Percentiles rank a stretch among this genome's conserved stretches.
These are phyloP conservation scores for Leptographium radiaticola DNA, from an alignment of 2,329 filamentous ascomycete species.

Conservation along the genomic window DNA sequence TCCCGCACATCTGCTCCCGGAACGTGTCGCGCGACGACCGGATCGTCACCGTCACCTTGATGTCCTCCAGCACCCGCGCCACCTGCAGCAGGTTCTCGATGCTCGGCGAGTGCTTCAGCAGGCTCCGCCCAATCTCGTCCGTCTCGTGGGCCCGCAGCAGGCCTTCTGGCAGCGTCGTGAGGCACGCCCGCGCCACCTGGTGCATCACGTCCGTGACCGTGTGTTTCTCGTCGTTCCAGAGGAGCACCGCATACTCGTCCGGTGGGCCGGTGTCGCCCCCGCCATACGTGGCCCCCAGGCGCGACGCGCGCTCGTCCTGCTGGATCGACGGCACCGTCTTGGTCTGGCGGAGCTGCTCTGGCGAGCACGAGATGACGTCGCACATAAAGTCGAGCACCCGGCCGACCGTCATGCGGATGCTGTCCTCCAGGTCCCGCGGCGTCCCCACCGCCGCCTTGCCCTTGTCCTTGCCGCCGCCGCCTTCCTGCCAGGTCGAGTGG, in stretches of 20 bases:
- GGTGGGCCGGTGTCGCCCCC: conserved; percentile 50
- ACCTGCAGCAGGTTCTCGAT: conserved; percentile 62
- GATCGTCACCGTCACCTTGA: conserved; percentile 91
- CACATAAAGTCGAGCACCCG: conserved; percentile 87
- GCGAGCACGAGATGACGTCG: conserved; percentile 94
- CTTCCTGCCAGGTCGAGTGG: conserved; percentile 51
- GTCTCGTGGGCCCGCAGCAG: conserved; percentile 71
- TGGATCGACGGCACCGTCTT: conserved; percentile 74
- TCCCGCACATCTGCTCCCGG: conserved; percentile 96
- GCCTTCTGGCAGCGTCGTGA: conserved; percentile 55
- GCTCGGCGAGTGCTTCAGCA: conserved; percentile 64
- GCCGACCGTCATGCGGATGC: conserved; percentile 75
- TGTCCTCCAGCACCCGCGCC: conserved; percentile 80
- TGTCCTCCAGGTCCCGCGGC: conserved; percentile 61
- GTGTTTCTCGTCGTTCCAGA: conserved; percentile 99
- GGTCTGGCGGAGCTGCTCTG: conserved; percentile 77
- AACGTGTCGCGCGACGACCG: conserved; percentile 90
- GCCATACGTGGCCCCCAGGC: conserved; percentile 66
- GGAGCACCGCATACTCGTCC: conserved; percentile 67
- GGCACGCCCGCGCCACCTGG: conserved; percentile 82
- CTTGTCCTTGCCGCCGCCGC: conserved; percentile 41
- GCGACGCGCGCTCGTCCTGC: conserved; percentile 68
- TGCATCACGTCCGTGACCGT: conserved; percentile 83
- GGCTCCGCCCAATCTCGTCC: conserved; percentile 74
- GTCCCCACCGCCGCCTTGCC: conserved; percentile 44